phyloP scores from a whole-genome alignment of 495 filamentous ascomycete genomes.

The Ascobolus immersus region DNA sequence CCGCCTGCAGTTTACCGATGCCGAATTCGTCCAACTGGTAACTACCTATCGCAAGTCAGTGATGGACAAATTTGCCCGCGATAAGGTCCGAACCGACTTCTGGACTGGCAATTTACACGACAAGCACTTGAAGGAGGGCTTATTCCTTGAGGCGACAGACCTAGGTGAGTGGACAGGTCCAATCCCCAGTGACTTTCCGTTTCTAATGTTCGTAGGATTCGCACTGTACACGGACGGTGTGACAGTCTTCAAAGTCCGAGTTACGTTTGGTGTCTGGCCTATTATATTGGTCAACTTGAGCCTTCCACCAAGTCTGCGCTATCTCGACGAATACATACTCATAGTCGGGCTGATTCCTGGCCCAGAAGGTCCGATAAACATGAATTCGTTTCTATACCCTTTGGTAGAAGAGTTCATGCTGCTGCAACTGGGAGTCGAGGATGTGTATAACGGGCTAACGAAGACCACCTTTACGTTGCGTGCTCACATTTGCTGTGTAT shows the following conservation, averaged over 20 bases:
- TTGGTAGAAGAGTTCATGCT: slow-evolving; percentile 3
- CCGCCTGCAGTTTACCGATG: too few relatives aligned
- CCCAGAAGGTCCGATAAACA: slow-evolving; percentile 2
- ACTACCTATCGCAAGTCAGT: too few relatives aligned
- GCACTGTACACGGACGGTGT: slow-evolving; percentile 1
- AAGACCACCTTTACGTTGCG: neutral
- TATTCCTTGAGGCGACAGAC: neutral
- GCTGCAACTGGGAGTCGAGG: neutral
- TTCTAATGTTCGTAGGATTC: too few relatives aligned
- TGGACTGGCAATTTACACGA: too few relatives aligned
- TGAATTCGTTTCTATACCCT: slow-evolving; percentile 6
- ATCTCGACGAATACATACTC: neutral
- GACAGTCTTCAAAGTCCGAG: neutral
- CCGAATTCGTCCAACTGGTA: too few relatives aligned
- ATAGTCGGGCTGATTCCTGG: slow-evolving; percentile 2
- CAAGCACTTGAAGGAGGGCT: too few relatives aligned
- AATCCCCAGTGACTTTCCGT: too few relatives aligned
- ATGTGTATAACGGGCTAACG: slow-evolving; percentile 1
- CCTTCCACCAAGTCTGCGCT: neutral
- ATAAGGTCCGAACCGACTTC: too few relatives aligned
- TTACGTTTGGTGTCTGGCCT: slow-evolving; percentile 1
- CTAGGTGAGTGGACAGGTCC: too few relatives aligned
- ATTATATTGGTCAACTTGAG: slow-evolving; percentile 4
- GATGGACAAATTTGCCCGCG: too few relatives aligned
- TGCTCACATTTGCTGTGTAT: slow-evolving; percentile 5